Conservation (phyloP, 768 basidiomycete genomes). For the Obba rivulosa region DNA sequence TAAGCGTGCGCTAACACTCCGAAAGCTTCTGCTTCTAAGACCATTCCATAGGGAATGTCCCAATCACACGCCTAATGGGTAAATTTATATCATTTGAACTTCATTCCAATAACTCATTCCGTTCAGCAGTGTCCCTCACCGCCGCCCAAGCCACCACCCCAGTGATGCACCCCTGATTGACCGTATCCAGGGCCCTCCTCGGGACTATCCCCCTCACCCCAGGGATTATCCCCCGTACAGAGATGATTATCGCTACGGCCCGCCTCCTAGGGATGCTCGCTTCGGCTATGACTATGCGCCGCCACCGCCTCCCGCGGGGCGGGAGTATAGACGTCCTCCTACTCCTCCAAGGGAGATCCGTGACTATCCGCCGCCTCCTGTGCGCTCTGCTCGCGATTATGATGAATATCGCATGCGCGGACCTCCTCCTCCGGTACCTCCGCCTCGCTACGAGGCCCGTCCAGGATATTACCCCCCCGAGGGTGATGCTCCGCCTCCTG, state of each 20-base stretch:
- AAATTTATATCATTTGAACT: too few relatives aligned
- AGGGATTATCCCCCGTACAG: conserved; percentile 40
- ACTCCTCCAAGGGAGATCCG: conserved; percentile 63
- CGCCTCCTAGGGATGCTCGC: conserved; percentile 47
- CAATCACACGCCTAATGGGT: conserved; percentile 44
- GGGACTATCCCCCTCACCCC: conserved; percentile 46
- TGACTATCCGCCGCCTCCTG: conserved; percentile 52
- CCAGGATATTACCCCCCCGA: conserved; percentile 36
- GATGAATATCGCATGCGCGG: conserved; percentile 66
- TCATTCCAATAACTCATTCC: background rate
- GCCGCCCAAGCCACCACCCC: conserved; percentile 28
- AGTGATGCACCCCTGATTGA: conserved; percentile 52
- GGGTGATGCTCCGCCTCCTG: conserved; percentile 34
- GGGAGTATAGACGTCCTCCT: conserved; percentile 58
- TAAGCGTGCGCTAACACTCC: conserved; percentile 26
- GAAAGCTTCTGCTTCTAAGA: conserved; percentile 1
- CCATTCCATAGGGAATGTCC: conserved; percentile 62
- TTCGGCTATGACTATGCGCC: conserved; percentile 51
- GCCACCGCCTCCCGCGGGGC: conserved; percentile 34
- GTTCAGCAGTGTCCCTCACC: conserved; percentile 22
- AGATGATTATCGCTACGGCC: conserved; percentile 48
- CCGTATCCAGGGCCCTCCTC: conserved; percentile 40
- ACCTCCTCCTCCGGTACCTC: conserved; percentile 28
- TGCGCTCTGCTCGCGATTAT: conserved; percentile 49
- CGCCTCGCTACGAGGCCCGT: conserved; percentile 51